Conservation (phyloP, 2,329 filamentous ascomycete species). For the Hirsutella minnesotensis region DNA sequence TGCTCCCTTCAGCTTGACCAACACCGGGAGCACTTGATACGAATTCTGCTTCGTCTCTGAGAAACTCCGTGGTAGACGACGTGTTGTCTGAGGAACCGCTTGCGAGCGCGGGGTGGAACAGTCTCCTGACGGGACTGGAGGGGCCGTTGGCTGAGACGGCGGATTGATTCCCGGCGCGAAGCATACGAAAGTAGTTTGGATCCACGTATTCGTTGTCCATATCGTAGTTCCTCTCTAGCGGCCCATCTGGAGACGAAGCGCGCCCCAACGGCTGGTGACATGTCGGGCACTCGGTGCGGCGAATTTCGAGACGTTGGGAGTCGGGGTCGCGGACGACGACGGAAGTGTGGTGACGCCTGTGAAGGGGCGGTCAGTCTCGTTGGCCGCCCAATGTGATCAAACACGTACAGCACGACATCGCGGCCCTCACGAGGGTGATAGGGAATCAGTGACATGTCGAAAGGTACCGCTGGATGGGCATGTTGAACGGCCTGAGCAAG, state of each 20-base stretch:
- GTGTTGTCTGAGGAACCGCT: slow-evolving; percentile 6
- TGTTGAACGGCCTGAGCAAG: slow-evolving; percentile 3
- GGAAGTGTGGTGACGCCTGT: slow-evolving; percentile 80
- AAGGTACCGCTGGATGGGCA: slow-evolving; percentile 7
- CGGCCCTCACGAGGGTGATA: slow-evolving; percentile 62
- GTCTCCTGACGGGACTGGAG: slow-evolving; percentile 41
- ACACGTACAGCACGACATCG: slow-evolving; percentile 60
- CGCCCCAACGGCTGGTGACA: slow-evolving; percentile 62
- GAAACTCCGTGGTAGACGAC: slow-evolving; percentile 9
- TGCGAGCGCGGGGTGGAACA: slow-evolving; percentile 32
- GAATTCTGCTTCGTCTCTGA: slow-evolving; percentile 31
- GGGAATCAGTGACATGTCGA: slow-evolving; percentile 57
- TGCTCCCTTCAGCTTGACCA: slow-evolving; percentile 40
- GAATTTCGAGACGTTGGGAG: slow-evolving; percentile 76
- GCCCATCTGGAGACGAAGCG: slow-evolving; percentile 31
- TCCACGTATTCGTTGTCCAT: slow-evolving; percentile 58
- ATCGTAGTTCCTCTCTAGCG: slow-evolving; percentile 31
- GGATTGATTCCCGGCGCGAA: slow-evolving; percentile 45
- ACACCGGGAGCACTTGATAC: slow-evolving; percentile 39
- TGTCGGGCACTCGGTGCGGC: slow-evolving; percentile 74
- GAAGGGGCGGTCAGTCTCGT: not conserved
- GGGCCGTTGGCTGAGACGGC: slow-evolving; percentile 32
- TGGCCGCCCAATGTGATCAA: too few species aligned
- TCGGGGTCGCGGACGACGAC: slow-evolving; percentile 83
- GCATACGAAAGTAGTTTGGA: slow-evolving; percentile 91